phyloP scores from a whole-genome alignment of 139 green algal genomes.

The Diplosphaera chodatii region DNA sequence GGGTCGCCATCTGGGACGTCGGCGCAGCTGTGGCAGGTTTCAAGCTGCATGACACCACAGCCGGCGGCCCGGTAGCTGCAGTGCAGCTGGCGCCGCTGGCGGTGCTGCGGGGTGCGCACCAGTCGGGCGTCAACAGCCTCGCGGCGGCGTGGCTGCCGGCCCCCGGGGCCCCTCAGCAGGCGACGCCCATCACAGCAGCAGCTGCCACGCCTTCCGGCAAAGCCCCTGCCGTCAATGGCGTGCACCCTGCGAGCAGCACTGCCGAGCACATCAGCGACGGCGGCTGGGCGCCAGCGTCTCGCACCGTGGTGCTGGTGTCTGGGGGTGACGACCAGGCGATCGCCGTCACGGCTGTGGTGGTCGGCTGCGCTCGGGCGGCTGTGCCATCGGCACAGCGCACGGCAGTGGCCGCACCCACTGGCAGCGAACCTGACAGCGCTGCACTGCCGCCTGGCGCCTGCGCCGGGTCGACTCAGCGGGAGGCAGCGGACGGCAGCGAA shows the following conservation, averaged over 20 bases:
- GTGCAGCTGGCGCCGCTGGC: slow-evolving; percentile 4
- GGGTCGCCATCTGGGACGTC: slow-evolving; percentile 21
- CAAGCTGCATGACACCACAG: no score
- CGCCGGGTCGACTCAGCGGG: no score
- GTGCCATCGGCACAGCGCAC: no score
- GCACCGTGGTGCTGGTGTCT: slow-evolving; percentile 15
- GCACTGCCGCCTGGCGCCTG: no score
- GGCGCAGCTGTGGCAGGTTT: background rate
- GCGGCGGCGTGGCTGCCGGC: background rate
- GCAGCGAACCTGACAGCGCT: no score
- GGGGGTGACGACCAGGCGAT: slow-evolving; percentile 39
- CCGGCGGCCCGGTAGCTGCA: no score
- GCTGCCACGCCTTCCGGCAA: background rate
- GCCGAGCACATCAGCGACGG: background rate
- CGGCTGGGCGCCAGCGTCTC: background rate
- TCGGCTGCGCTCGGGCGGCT: no score
- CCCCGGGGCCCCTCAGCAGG: background rate
- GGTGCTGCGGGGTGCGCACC: slow-evolving; percentile 16
- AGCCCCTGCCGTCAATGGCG: no score
- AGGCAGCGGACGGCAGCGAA: background rate
- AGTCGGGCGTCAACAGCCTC: slow-evolving; percentile 39
- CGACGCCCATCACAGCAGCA: background rate
- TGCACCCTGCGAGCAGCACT: background rate
- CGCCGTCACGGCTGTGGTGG: background rate
- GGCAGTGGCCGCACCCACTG: no score